Base-by-base conservation (phyloP, 2,329 filamentous ascomycete genomes). In the Fusarium nodosum region DNA sequence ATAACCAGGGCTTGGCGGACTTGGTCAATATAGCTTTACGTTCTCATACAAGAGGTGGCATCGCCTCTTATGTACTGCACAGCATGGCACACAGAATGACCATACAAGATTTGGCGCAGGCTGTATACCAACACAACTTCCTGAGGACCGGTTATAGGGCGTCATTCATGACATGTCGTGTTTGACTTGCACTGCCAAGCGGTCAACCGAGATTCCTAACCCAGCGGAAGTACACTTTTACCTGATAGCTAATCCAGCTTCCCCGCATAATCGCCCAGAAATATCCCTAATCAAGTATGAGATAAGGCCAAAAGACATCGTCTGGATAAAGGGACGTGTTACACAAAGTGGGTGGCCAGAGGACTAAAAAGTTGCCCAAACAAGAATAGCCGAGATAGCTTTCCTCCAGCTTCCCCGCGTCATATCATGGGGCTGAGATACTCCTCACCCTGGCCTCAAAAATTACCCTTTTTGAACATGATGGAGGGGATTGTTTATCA, bases 291-390 rank as follows among this genome's bases (percentile, higher is more conserved):
- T 63, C 16, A 24, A 56, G 66, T 47, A 56, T 61, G n/a, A 64
- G 59, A 50, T 60, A 64, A 53, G 62, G 24, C 36, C 46, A 50
- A 18, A 38, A 10, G 16, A 10, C 28, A 20, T 31, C 38, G 22
- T 20, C 12, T 33, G 36, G 45, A 41, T n/a, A n/a, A 15, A 12
- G 42, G 18, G 24, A 46, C 13, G 11, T n/a, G n/a, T 51, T 26
- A 12, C 26, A 28, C 15, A 22, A 50, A 31, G 52, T 31, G 59
- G 52, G 54, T 46, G 46, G 60, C 9, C 16, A 63, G 22, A 48
- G 62, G 62, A 34, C 67, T 18, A 57, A 68, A 70, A 70, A 68
- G 28, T 70, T 69, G 20, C 67, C 68, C 36, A 54, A 65, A 60
- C 22, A 22, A 64, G 67, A 31, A 45, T 68, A 60, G 67, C 33